Evolutionary conservation across 2,329 filamentous ascomycete genomes (phyloP), one percentile per base, ranked within the genome.

Genomic region (Diplodia corticola): DNA sequence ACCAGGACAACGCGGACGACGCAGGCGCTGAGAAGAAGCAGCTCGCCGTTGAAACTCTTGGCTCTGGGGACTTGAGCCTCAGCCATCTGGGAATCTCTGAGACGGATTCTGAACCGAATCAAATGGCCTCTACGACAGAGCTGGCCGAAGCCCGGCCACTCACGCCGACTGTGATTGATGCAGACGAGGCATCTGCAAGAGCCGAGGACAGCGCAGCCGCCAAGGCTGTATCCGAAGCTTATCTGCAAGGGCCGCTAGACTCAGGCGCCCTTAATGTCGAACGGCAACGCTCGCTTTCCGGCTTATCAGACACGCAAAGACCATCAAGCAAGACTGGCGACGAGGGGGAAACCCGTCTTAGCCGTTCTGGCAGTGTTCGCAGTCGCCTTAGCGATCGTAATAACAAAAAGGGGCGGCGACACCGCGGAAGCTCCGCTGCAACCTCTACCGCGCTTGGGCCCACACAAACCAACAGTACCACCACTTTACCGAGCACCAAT

Each of bases 61-160:
- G 95, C 13, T 88, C 88, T 72, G 95, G 95, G 5, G 91, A 97
- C 73, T 82, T 99, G 55, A 96, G 92, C 76, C 84, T 98, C 66
- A 93, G 91, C 72, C 92, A 97, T 73, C 83, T 98, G 49, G 94
- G 94, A 37, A 91, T 98, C 65, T 78, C 84, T 12, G 89, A 91
- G n/a, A 80, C 81, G 15, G 84, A 80, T 71, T 77, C 80, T 57
- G 77, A 85, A n/a, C 77, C 83, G 57, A 88, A 85, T 35, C 85
- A 87, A 3, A 83, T 85, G 71, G 82, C 79, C 53, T 81, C 85
- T n/a, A 85, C 81, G 60, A 85, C 86, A 66, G 86, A 88, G 12
- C 83, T 89, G 76, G 53, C 78, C 70, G 67, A 76, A 50, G 74
- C 48, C 20, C 33, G 64, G 49, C 64, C 64, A 12, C 44, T 63